Evolutionary conservation across 2,329 filamentous ascomycete species (phyloP), one percentile per base, ranked within the genome.

Genomic region (Hypomyces rosellus): DNA sequence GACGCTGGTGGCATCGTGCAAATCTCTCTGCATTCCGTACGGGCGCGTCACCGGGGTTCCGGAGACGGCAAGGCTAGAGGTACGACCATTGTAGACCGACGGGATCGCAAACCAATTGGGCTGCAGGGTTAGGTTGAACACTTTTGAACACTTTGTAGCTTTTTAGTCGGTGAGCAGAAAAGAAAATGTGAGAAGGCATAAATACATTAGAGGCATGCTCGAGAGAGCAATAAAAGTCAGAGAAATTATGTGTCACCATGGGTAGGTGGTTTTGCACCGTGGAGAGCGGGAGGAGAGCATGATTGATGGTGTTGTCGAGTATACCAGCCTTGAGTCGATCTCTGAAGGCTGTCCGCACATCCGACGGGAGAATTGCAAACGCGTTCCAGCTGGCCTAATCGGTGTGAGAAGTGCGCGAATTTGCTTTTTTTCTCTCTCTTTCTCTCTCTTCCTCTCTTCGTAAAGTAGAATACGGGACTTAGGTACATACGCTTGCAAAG

Each of bases 61-160:
- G 0, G 83, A 86, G n/a, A 85, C 71, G 1, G 88, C 82, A 5
- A 89, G 76, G 3, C 82, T 85, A 2, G 82, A 86, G 4, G 85
- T 82, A 50, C 86, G 78, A 2, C 86, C 84, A 61, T 89, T 85
- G 58, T 90, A 89, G 5, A 80, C 86, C 2, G 89, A 83, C 1
- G 86, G 86, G 1, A 90, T 70, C 57, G 88, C 82, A 58, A 78
- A 84, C 65, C 89, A 89, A 63, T 88, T 42, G n/a, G n/a, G 40
- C 40, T n/a, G 40, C 40, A 42, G n/a, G 40, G n/a, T 18, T 14
- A 42, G 40, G 40, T 42, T 42, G n/a, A 42, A 22, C 7, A 42
- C 20, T n/a, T 7, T 22, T n/a, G 40, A 42, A 22, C 40, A 42
- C 40, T 42, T 20, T 42, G 13, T 5, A 14, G 20, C 3, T 22